phyloP scores from a whole-genome alignment of 1,284 basidiomycete species.

The Earliella scabrosa region DNA sequence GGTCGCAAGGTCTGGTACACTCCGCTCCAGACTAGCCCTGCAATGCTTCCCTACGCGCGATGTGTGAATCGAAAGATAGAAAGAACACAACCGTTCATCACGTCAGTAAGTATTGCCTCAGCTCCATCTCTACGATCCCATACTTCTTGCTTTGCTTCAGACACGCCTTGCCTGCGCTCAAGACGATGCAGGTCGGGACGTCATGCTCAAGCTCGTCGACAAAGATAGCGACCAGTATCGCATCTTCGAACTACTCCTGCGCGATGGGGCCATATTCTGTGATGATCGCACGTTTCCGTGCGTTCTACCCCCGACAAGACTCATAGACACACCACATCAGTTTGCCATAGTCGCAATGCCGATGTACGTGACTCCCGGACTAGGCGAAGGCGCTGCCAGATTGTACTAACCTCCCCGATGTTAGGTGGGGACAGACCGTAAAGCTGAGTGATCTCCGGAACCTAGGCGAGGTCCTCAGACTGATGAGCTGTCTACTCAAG shows the following conservation, averaged over 20 bases:
- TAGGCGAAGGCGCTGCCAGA: neutral
- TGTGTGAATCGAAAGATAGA: neutral
- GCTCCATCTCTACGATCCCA: too few species aligned
- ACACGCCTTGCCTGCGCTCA: neutral
- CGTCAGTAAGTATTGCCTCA: too few species aligned
- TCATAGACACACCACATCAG: constrained; percentile 1
- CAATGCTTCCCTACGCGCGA: neutral
- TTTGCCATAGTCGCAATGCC: constrained; percentile 10
- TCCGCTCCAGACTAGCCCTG: neutral
- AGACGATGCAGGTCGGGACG: neutral
- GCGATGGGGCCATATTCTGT: neutral
- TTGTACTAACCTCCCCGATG: neutral
- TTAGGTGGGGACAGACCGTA: neutral
- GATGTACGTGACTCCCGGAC: neutral
- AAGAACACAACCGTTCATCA: neutral
- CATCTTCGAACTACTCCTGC: neutral
- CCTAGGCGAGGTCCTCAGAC: neutral
- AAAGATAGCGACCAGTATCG: neutral
- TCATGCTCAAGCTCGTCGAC: constrained; percentile 7
- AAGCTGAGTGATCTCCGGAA: neutral
- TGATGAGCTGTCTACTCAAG: neutral
- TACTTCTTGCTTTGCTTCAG: neutral
- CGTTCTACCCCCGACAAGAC: constrained; percentile 4
- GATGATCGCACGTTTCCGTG: neutral
- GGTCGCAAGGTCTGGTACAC: neutral